phyloP scores from a whole-genome alignment of 2,329 filamentous ascomycete species.

The Davidsoniella eucalypti region DNA sequence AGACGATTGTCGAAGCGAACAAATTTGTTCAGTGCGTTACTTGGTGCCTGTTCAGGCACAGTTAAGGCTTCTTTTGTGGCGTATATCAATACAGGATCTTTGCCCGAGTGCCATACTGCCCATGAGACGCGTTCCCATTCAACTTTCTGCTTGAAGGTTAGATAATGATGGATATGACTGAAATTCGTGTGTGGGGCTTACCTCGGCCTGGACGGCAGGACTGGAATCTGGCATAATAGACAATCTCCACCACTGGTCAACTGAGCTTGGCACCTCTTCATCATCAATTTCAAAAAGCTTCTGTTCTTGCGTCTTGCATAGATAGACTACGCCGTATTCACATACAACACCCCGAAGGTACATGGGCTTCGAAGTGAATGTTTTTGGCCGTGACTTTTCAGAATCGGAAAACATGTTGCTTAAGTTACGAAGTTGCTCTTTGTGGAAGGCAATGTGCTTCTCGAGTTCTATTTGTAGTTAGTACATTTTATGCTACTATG shows the following conservation, averaged over 20 bases:
- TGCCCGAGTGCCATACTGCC: slow-evolving; percentile 29
- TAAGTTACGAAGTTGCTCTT: slow-evolving; percentile 23
- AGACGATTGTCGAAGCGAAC: slow-evolving; percentile 33
- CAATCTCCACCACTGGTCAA: slow-evolving; percentile 41
- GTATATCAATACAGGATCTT: slow-evolving; percentile 34
- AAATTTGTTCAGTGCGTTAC: slow-evolving; percentile 28
- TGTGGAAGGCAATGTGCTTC: slow-evolving; percentile 5
- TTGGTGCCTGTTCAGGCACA: slow-evolving; percentile 21
- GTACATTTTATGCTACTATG: not conserved
- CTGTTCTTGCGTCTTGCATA: slow-evolving; percentile 28
- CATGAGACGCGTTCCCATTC: slow-evolving; percentile 28
- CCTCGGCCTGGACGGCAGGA: slow-evolving; percentile 32
- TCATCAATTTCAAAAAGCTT: slow-evolving; percentile 28
- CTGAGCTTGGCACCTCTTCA: slow-evolving; percentile 14
- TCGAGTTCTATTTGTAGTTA: slow-evolving; percentile 5
- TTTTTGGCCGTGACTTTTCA: slow-evolving; percentile 22
- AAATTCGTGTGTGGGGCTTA: slow-evolving; percentile 18
- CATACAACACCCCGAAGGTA: slow-evolving; percentile 35
- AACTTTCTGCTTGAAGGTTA: slow-evolving; percentile 25
- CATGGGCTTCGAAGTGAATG: slow-evolving; percentile 29
- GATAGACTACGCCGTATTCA: slow-evolving; percentile 29
- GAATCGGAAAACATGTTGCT: slow-evolving; percentile 25
- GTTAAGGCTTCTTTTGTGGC: slow-evolving; percentile 33
- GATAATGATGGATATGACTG: not conserved
- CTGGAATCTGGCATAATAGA: slow-evolving; percentile 24